A percentile compares a stretch with the other conserved stretches of the same genome.
phyloP scores from a whole-genome alignment of 73 alveolate genomes.

The Paramecium tetraurelia region DNA sequence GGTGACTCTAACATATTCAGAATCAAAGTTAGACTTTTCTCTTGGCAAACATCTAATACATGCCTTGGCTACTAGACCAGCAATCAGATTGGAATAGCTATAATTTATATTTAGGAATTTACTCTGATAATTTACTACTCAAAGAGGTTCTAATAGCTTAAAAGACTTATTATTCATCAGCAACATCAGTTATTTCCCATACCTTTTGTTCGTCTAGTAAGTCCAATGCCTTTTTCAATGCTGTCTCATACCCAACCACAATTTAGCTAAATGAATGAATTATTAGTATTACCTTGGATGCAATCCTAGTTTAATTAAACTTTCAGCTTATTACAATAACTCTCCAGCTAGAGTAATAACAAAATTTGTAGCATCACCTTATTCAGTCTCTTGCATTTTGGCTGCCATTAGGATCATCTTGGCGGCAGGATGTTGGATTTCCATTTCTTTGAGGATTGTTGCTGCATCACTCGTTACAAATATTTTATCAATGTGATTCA shows the following conservation, averaged over 20 bases:
- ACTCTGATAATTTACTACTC: constrained; percentile 82
- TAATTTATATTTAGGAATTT: not conserved
- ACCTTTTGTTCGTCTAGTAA: constrained; percentile 74
- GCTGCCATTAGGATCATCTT: constrained; percentile 95
- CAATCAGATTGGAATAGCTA: constrained; percentile 48
- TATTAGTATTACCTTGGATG: constrained; percentile 72
- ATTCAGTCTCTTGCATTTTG: constrained; percentile 94
- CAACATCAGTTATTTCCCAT: constrained; percentile 80
- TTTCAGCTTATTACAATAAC: constrained; percentile 94
- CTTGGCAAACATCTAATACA: constrained; percentile 74
- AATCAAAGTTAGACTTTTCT: constrained; percentile 82
- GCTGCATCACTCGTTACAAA: constrained; percentile 98
- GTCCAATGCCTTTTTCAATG: constrained; percentile 84
- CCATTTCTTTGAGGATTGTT: constrained; percentile 88
- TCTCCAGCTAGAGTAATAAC: constrained; percentile 97
- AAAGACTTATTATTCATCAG: constrained; percentile 75
- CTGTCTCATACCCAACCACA: constrained; percentile 96
- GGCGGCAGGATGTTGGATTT: constrained; percentile 99
- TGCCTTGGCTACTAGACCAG: constrained; percentile 52
- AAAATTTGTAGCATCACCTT: constrained; percentile 96
- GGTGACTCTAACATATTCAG: constrained; percentile 95
- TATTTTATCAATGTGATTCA: constrained; percentile 94
- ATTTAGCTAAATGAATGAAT: constrained; percentile 61
- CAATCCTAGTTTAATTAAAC: constrained; percentile 92
- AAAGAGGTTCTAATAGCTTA: constrained; percentile 86